Evolutionary conservation across 2,329 filamentous ascomycete species (phyloP), one percentile per base, ranked within the genome.

Genomic region (Colletotrichum limetticola): DNA sequence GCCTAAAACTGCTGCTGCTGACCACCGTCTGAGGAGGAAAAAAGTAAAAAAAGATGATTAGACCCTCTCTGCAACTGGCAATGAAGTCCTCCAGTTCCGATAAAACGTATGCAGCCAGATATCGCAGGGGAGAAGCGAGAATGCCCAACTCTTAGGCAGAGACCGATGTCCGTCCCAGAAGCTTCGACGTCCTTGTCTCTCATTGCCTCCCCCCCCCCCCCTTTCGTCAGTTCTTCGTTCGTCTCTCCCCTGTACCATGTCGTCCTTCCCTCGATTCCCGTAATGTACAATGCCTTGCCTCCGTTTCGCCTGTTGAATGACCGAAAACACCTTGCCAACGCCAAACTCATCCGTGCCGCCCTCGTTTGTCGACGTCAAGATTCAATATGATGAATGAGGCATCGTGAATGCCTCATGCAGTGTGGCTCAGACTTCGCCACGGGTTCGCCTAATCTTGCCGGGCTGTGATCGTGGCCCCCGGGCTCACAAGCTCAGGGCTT

Each of bases 231-330:
- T 59, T 12, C 66, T 72, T 26, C 32, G 24, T 49, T 52, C 60
- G 66, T 62, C 30, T 26, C 24, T 22, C 53, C 55, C 22, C 24
- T 26, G 24, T 46, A 30, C 62, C 32, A 46, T 65, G 46, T 42
- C 52, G 16, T 30, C 55, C 46, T n/a, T 56, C 60, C 60, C 4
- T 49, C 42, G 42, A 49, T 49, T 67, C 37, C 71, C 68, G 32
- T 74, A 74, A 55, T 74, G 59, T 74, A 74, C 71, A 74, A 68
- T 68, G 65, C 60, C 56, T 57, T 61, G 65, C 60, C 56, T 57
- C 68, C 57, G 28, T 62, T 74, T 74, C 71, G 68, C 71, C 71
- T 74, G 68, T 74, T 72, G 70, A 72, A 60, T 65, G 66, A 72
- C 70, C 70, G 66, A 52, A 70, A 70, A 70, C 60, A 64, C 70